phyloP scores from a whole-genome alignment of 495 filamentous ascomycete species.

The Rhypophila decipiens region DNA sequence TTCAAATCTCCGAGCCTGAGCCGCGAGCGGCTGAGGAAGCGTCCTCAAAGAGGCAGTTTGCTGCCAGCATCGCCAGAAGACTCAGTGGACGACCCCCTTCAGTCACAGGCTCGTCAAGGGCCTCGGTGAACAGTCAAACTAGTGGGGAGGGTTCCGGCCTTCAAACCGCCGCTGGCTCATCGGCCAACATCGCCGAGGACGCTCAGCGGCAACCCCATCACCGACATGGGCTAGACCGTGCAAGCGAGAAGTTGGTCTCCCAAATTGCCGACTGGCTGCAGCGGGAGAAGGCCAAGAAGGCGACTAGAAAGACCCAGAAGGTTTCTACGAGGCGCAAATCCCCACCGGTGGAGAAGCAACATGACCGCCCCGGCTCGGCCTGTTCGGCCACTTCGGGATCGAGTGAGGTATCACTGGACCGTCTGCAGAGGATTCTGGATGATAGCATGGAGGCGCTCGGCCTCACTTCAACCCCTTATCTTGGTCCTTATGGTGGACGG shows the following conservation, averaged over 20 bases:
- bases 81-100: constrained; percentile 35
- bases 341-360: constrained; percentile 15
- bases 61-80: constrained; percentile 32
- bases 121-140: constrained; percentile 31
- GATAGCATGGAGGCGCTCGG: constrained; percentile 47
- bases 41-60: constrained; percentile 37
- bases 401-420: constrained; percentile 57
- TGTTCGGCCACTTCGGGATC: constrained; percentile 48
- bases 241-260: constrained; percentile 51
- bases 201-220: constrained; percentile 23
- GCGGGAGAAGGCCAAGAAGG: constrained; percentile 62
- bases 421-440: constrained; percentile 64
- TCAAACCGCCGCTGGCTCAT: constrained; percentile 12
- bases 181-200: constrained; percentile 23
- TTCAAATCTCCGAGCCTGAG: constrained; percentile 44
- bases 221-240: constrained; percentile 31
- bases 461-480: constrained; percentile 28
- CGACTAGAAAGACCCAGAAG: constrained; percentile 41
- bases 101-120: constrained; percentile 26
- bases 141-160: constrained; percentile 23
- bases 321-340: constrained; percentile 24
- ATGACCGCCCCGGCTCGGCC: constrained; percentile 10
- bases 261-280: constrained; percentile 78
- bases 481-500: constrained; percentile 24
- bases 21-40: constrained; percentile 29